Evolutionary conservation across 148 eudicot species (phyloP).

Genomic region (Rhododendron molle): DNA sequence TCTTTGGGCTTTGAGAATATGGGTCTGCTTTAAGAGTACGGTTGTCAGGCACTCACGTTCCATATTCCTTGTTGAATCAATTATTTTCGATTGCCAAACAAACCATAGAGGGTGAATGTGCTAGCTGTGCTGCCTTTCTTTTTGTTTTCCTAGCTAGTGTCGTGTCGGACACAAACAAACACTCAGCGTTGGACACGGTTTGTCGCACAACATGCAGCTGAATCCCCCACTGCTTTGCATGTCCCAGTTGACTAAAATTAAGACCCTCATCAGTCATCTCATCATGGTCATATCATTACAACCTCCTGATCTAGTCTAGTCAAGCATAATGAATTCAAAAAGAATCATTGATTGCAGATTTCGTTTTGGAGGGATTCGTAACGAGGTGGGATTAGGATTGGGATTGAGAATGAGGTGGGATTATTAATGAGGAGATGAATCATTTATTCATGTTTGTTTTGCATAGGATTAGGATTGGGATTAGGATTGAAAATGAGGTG

Average conservation of each 20-base stretch:
- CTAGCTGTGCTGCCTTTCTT: neutral
- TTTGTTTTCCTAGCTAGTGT: neutral
- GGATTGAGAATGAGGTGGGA: too few species aligned
- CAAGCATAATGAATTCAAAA: neutral
- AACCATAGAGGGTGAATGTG: neutral
- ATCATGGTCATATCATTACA: neutral
- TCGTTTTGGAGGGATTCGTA: too few species aligned
- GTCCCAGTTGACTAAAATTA: slow-evolving; percentile 9
- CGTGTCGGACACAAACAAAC: neutral
- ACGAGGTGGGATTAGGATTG: too few species aligned
- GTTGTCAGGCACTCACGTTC: neutral
- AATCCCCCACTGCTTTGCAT: slow-evolving; percentile 7
- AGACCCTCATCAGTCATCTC: neutral
- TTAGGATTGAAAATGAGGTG: too few species aligned
- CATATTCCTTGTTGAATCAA: neutral
- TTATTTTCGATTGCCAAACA: neutral
- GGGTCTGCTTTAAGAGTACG: neutral
- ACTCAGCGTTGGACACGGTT: slow-evolving; percentile 11
- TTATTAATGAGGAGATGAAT: too few species aligned
- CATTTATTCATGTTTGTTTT: too few species aligned
- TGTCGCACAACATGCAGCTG: neutral
- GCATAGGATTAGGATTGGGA: too few species aligned
- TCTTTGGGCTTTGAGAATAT: neutral
- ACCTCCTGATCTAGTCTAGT: neutral
- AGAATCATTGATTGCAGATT: too few species aligned